Conservation (phyloP, 768 basidiomycete genomes). For the Sporobolomyces phaffii region DNA sequence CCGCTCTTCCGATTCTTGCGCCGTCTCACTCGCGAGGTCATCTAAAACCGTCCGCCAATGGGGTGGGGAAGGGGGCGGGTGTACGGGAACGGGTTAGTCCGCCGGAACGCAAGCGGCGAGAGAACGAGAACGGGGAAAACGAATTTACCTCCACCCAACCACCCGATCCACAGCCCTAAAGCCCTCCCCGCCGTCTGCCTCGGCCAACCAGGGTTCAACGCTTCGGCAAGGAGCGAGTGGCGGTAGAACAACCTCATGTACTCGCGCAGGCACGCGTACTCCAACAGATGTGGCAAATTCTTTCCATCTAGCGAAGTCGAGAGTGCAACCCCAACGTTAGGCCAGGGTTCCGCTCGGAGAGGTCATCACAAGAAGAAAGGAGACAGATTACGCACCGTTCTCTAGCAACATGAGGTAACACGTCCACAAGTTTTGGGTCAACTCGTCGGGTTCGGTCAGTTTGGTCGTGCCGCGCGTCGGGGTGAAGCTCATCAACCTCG, state of each 20-base stretch:
- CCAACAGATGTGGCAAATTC: slow-evolving; percentile 37
- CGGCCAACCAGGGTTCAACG: slow-evolving; percentile 47
- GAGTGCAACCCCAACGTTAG: not conserved
- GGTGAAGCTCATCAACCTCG: slow-evolving; percentile 30
- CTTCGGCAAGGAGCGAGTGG: slow-evolving; percentile 44
- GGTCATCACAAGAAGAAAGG: too few species aligned
- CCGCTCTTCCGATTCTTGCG: slow-evolving; percentile 45
- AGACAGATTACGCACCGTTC: slow-evolving; percentile 50
- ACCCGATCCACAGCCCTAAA: slow-evolving; percentile 47
- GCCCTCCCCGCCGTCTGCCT: slow-evolving; percentile 43
- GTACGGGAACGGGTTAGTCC: too few species aligned
- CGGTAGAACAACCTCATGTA: slow-evolving; percentile 46
- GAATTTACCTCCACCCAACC: slow-evolving; percentile 39
- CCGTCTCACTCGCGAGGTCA: slow-evolving; percentile 39
- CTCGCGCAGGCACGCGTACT: slow-evolving; percentile 39
- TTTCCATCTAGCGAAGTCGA: slow-evolving; percentile 9
- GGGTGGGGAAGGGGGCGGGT: too few species aligned
- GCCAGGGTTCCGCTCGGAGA: not conserved
- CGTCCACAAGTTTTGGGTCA: slow-evolving; percentile 55
- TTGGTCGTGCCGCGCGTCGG: slow-evolving; percentile 8
- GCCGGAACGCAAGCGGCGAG: too few species aligned
- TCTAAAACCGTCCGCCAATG: too few species aligned
- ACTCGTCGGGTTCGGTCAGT: slow-evolving; percentile 35
- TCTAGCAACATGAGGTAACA: slow-evolving; percentile 75
- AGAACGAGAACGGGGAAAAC: too few species aligned